A percentile compares a stretch with the other conserved stretches of the same genome.
Conservation (phyloP, 805 yeast genomes). For the Candida alai region DNA sequence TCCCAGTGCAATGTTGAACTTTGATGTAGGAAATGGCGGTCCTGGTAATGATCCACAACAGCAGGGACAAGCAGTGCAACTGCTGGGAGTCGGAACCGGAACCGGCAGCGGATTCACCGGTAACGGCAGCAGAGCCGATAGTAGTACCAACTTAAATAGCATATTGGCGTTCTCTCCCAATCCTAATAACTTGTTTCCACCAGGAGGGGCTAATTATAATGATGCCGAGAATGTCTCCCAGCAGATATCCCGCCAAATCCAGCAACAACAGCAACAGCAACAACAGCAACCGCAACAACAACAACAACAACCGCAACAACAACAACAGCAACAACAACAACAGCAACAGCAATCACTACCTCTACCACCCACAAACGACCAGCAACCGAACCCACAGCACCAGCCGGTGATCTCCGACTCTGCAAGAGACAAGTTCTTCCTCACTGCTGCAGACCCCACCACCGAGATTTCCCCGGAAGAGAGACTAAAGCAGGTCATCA, state of each 20-base stretch:
- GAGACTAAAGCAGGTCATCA: conserved; percentile 85
- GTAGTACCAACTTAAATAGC: conserved; percentile 13
- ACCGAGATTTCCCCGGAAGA: conserved; percentile 93
- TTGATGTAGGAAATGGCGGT: conserved; percentile 17
- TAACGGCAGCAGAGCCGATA: conserved; percentile 8
- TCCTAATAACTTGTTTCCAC: conserved; percentile 19
- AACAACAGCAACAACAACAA: conserved; percentile 9
- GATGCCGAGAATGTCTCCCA: too few species aligned
- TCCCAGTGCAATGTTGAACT: conserved; percentile 18
- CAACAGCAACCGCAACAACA: conserved; percentile 11
- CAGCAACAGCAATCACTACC: conserved; percentile 5
- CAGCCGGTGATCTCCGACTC: conserved; percentile 57
- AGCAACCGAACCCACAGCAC: conserved; percentile 3
- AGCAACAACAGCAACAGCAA: conserved; percentile 10
- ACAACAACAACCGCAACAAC: conserved; percentile 12
- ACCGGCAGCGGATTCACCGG: neutral
- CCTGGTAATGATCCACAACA: conserved; percentile 9
- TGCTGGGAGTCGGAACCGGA: too few species aligned
- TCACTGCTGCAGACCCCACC: conserved; percentile 96
- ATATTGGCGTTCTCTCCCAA: conserved; percentile 30
- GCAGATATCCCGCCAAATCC: conserved; percentile 7
- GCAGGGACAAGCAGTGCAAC: conserved; percentile 3
- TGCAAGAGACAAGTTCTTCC: conserved; percentile 87
- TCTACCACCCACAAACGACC: conserved; percentile 7
- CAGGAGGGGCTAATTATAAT: too few species aligned